These are phyloP conservation scores for Sporormia fimetaria DNA, from an alignment of 495 filamentous ascomycete genomes.

Conservation along the genomic window DNA sequence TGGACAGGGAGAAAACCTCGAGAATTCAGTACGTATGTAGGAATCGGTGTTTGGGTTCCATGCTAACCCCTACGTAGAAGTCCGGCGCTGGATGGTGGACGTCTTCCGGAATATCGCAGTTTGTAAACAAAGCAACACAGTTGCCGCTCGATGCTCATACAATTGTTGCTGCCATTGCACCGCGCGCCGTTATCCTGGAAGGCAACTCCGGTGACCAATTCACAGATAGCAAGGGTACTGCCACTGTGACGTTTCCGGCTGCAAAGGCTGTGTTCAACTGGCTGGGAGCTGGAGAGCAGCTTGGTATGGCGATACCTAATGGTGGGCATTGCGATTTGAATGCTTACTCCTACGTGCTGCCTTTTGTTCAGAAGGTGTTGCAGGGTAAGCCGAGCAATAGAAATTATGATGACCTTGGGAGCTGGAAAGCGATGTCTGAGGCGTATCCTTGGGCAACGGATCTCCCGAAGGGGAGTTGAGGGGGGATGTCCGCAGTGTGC, in stretches of 20 bases:
- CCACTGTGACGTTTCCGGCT: slow-evolving; percentile 40
- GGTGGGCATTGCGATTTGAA: slow-evolving; percentile 43
- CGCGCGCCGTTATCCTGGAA: slow-evolving; percentile 41
- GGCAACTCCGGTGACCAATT: slow-evolving; percentile 41
- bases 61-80: slow-evolving; percentile 26
- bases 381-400: slow-evolving; percentile 39
- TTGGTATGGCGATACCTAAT: slow-evolving; percentile 39
- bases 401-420: slow-evolving; percentile 37
- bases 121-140: slow-evolving; percentile 40
- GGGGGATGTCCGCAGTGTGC: too few species aligned
- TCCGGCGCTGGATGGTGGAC: slow-evolving; percentile 44
- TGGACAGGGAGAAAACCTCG: slow-evolving; percentile 44
- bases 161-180: slow-evolving; percentile 43
- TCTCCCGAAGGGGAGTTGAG: slow-evolving; percentile 7
- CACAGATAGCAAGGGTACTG: slow-evolving; percentile 42
- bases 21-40: slow-evolving; percentile 34
- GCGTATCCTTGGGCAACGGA: slow-evolving; percentile 37
- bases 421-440: slow-evolving; percentile 38
- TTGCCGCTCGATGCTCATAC: slow-evolving; percentile 44
- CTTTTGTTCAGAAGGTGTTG: slow-evolving; percentile 41
- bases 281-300: slow-evolving; percentile 39
- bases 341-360: slow-evolving; percentile 39
- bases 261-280: slow-evolving; percentile 43
- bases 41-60: not conserved
- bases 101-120: slow-evolving; percentile 37